A percentile compares a stretch with the other conserved stretches of the same genome.
These are phyloP conservation scores for Aphanomyces invadans DNA, from an alignment of 352 stramenopile species.

Conservation along the genomic window DNA sequence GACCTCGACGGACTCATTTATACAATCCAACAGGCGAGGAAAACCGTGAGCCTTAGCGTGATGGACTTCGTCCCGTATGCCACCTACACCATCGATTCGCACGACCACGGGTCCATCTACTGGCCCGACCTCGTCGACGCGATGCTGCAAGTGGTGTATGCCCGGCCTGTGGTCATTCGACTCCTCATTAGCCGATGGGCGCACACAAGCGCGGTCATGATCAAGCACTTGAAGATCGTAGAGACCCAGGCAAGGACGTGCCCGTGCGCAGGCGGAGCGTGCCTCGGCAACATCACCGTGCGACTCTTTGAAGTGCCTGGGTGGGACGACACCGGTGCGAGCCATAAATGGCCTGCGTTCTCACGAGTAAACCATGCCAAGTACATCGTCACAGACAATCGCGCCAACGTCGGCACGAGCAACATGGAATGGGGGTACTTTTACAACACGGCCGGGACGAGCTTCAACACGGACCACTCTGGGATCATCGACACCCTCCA, in stretches of 20 bases:
- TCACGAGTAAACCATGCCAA: constrained; percentile 82
- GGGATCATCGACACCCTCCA: constrained; percentile 44
- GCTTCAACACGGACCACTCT: constrained; percentile 69
- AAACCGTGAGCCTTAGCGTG: constrained; percentile 57
- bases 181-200: constrained; percentile 76
- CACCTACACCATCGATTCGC: constrained; percentile 41
- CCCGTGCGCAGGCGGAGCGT: constrained; percentile 32
- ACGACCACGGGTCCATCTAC: constrained; percentile 38
- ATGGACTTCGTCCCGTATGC: constrained; percentile 78
- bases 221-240: constrained; percentile 38
- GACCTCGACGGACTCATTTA: constrained; percentile 69
- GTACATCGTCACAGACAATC: constrained; percentile 71
- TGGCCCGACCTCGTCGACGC: constrained; percentile 62
- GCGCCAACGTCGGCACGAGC: constrained; percentile 77
- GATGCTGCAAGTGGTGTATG: constrained; percentile 47
- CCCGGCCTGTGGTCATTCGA: constrained; percentile 42
- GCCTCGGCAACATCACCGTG: constrained; percentile 52
- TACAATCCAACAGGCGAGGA: constrained; percentile 50
- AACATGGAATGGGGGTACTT: constrained; percentile 87
- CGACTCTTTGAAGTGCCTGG: constrained; percentile 66
- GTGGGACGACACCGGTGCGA: constrained; percentile 55
- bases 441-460: constrained; percentile 70
- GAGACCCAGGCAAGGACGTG: constrained; percentile 45
- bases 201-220: constrained; percentile 51
- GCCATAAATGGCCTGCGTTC: constrained; percentile 46